Evolutionary conservation across 345 rosid genomes (phyloP), one percentile per base, ranked within the genome.

Genomic region (Linum usitatissimum): DNA sequence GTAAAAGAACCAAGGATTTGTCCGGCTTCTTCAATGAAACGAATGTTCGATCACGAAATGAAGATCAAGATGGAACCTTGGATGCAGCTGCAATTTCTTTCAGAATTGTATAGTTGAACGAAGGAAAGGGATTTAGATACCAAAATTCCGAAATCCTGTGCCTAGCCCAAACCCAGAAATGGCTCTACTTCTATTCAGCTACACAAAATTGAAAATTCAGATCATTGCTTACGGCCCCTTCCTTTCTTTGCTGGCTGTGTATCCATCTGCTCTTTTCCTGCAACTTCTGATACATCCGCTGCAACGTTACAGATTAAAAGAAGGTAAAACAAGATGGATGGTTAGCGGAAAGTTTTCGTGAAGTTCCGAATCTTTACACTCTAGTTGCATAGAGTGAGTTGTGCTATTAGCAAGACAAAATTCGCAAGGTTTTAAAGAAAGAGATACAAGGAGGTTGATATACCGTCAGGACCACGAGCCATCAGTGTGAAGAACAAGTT

Each of bases 381-480:
- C 56, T 61, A 56, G 61, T 21, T 39, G 34, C 14, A 39, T 38
- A 51, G 42, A 65, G 23, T 30, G 56, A 42, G 23, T 36, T 45
- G 48, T 36, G 30, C 14, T 21, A 7, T n/a, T 34, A 64, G 6
- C 31, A 18, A 18, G n/a, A n/a, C n/a, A n/a, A n/a, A 23, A 23
- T 10, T 36, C 19, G 56, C 3, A 23, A 23, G 28, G 28, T 2
- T 23, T 57, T 40, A 5, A 15, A 45, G 4, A 4, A 12, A 15
- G 55, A 13, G 55, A 61, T 20, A 42, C 40, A 4, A n/a, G 30
- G 6, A n/a, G 34, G 31, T 34, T 18, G 61, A 66, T 10, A 13
- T 84, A 90, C 99, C 99, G 66, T 90, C 89, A 28, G 90, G 97
- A 57, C 97, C 96, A 61, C 96, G 81, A 68, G 97, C 86, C 96